Conservation (phyloP, 352 stramenopile species). For the Phytophthora vignae region DNA sequence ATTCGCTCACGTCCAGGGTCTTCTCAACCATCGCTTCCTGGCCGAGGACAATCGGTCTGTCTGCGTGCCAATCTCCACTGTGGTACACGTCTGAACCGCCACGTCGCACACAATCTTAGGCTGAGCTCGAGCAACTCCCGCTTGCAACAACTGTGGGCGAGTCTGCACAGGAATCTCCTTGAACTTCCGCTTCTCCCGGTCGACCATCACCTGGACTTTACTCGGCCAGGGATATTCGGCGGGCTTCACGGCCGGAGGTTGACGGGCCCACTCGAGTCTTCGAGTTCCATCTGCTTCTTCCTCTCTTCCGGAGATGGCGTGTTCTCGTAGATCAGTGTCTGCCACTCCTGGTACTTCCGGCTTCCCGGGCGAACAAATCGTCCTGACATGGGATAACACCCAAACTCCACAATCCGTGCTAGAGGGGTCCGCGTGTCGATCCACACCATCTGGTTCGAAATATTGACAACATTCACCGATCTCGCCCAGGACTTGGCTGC, state of each 20-base stretch:
- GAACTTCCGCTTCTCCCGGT: neutral
- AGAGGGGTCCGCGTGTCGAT: neutral
- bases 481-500: neutral
- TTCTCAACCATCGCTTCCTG: too few species aligned
- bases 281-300: neutral
- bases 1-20: too few species aligned
- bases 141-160: too few species aligned
- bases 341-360: conserved; percentile 12
- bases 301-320: neutral
- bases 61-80: too few species aligned
- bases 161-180: neutral
- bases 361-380: neutral
- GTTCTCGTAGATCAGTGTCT: conserved; percentile 13
- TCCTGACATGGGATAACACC: neutral
- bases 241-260: neutral
- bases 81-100: too few species aligned
- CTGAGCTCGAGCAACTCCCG: too few species aligned
- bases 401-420: neutral
- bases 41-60: too few species aligned
- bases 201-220: too few species aligned
- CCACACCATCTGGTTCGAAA: neutral
- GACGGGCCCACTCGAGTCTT: neutral
- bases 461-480: neutral
- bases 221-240: neutral
- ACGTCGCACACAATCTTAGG: too few species aligned